Conservation (phyloP, 163 green algal genomes). For the Scenedesmus sp. region DNA sequence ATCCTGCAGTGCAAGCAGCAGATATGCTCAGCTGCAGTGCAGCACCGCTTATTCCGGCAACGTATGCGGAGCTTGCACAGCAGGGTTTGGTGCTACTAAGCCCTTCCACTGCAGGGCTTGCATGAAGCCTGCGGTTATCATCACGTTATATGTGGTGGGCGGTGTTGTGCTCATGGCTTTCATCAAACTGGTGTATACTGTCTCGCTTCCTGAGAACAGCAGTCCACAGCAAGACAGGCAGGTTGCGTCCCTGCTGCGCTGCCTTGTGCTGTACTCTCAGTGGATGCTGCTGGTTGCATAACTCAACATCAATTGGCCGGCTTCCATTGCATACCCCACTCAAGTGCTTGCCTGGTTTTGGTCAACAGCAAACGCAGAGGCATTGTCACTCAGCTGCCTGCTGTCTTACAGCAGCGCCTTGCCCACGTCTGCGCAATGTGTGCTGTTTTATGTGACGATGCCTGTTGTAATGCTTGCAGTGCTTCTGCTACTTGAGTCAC, state of each 20-base stretch:
- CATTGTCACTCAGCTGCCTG: background rate
- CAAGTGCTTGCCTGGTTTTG: conserved; percentile 8
- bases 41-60: conserved; percentile 1
- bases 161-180: background rate
- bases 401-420: background rate
- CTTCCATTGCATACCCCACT: background rate
- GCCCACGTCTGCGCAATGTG: background rate
- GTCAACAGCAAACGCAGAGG: background rate
- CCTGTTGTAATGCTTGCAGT: conserved; percentile 12
- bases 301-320: conserved; percentile 1
- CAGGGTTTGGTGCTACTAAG: background rate
- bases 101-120: conserved; percentile 18
- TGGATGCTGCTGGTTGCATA: conserved; percentile 1
- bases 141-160: background rate
- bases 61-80: conserved; percentile 3
- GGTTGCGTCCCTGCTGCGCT: background rate
- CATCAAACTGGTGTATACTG: conserved; percentile 26
- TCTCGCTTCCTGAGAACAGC: background rate
- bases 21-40: background rate
- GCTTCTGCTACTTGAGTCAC: background rate
- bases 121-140: background rate
- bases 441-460: conserved; percentile 22
- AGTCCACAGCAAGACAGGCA: background rate
- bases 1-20: background rate
- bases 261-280: conserved; percentile 17